Evolutionary conservation across 441 rosid genomes (phyloP), one percentile per base, ranked within the genome.

Genomic region (Pelargonium australe): DNA sequence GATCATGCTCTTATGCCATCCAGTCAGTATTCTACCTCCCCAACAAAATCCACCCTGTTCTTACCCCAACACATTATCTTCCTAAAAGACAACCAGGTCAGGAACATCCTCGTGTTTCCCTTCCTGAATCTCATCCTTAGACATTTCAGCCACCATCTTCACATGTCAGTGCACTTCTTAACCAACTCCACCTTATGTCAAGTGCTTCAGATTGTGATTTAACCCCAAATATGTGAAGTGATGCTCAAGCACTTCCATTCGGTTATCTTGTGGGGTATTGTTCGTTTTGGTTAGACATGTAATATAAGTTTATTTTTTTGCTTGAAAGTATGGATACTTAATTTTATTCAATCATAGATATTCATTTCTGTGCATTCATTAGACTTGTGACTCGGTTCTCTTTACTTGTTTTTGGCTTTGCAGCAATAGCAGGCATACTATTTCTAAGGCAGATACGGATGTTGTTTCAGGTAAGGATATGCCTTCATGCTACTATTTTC

Each of bases 381-480:
- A 8, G 25, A 57, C 31, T 20, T 19, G 3, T 20, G 62, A 57
- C 62, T 57, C 10, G 25, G 10, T 17, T 57, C 62, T 57, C 62
- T 19, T 17, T 17, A 23, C 60, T 71, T 67, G 41, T 71, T 77
- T 41, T 72, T 45, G 79, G 66, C 55, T 76, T 69, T 77, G 81
- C 89, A 89, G 97, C 85, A 41, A 85, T 93, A 57, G 82, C 90
- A 34, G 78, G 86, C 23, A 41, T 91, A 70, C 57, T 93, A 76
- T 86, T 87, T 76, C 72, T 88, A 28, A 83, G 96, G 84, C 90
- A 87, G 80, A 67, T 81, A 57, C 58, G 78, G 68, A 45, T 77
- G 68, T 76, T 87, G 20, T 77, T 65, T 78, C 86, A 79, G 97
- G 97, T 87, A 73, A 45, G 57, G 40, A 34, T 34, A 5, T 9